Percentiles rank a stretch among this genome's conserved stretches.
Evolutionary conservation across 1,139 yeast genomes (phyloP).

Genomic region (Saccharomyces hybrid): DNA sequence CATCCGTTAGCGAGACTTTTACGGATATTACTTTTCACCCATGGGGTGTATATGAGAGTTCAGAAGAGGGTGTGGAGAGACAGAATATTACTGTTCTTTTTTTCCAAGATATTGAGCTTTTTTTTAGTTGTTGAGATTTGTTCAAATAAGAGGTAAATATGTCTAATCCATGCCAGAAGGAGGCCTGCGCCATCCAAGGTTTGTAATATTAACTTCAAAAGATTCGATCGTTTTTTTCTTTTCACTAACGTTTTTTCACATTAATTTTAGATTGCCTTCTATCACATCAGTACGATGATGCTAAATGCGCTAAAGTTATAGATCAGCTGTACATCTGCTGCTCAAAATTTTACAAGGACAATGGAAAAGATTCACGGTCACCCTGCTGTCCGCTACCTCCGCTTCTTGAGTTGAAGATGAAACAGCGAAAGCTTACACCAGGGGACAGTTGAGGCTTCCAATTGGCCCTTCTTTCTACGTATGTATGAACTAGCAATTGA

Average conservation of each 20-base stretch:
- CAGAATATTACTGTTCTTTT: background rate
- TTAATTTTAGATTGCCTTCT: conserved; percentile 41
- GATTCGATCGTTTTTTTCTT: background rate
- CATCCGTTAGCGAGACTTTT: background rate
- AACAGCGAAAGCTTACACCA: conserved; percentile 38
- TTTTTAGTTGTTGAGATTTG: background rate
- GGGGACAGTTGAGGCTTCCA: background rate
- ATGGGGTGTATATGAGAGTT: background rate
- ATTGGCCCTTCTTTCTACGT: background rate
- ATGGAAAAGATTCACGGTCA: conserved; percentile 49
- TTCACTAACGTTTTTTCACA: conserved; percentile 1
- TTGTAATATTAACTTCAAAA: conserved; percentile 13
- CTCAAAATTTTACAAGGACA: conserved; percentile 42
- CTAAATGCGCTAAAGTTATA: conserved; percentile 52
- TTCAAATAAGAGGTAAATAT: background rate
- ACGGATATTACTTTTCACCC: background rate
- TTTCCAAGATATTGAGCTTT: background rate
- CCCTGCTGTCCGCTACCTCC: conserved; percentile 61
- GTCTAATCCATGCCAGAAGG: conserved; percentile 47
- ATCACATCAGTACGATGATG: conserved; percentile 48
- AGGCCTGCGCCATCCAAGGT: conserved; percentile 66
- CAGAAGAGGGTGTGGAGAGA: background rate
- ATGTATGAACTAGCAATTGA: background rate
- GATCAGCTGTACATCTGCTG: conserved; percentile 60
- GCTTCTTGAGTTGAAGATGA: conserved; percentile 48